Evolutionary conservation across 352 stramenopile genomes (phyloP), one percentile per base, ranked within the genome.

Genomic region (Pilasporangium apinafurcum): DNA sequence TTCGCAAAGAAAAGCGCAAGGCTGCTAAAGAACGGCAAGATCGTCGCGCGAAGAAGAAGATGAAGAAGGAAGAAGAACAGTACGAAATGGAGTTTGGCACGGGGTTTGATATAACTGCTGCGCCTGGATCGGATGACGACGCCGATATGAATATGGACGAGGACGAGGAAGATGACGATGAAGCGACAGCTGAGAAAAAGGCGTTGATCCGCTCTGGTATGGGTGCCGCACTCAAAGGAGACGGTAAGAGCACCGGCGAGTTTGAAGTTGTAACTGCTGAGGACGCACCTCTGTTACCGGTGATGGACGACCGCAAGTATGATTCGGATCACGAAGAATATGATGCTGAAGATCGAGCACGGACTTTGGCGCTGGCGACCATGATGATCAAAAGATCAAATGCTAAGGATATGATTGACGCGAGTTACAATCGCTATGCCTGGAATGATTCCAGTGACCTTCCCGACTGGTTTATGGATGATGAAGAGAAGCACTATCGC

Each of bases 341-440:
- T 56, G 96, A 99, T 45, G 92, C 81, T 6, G 95, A 99, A 41
- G 96, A 99, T 44, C 92, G 96, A n/a, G 88, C 93, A 0, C 77
- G 95, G 44, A 97, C 91, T 4, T 67, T 99, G n/a, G 96, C 96
- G 3, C 56, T 99, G 8, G 97, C 94, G 10, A 97, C 92, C 9
- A 98, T 99, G 95, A 99, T 99, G 90, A 77, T 98, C 8, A 83
- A 96, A 27, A 89, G 96, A 47, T 96, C 81, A 0, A 98, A 98
- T 48, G 93, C 95, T 7, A 99, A 99, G 61, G 94, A 98, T 20
- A 57, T 99, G 42, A 91, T 99, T 5, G 97, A 99, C 60, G 86
- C 96, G 2, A 98, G 88, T 21, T 99, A 99, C 86, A 99, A 99
- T 66, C 92, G 97, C 0, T 99, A 96, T 61, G 90, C 96, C 4